Base-by-base conservation (phyloP, 106 monocot species). In the Dendrobium huoshanense region DNA sequence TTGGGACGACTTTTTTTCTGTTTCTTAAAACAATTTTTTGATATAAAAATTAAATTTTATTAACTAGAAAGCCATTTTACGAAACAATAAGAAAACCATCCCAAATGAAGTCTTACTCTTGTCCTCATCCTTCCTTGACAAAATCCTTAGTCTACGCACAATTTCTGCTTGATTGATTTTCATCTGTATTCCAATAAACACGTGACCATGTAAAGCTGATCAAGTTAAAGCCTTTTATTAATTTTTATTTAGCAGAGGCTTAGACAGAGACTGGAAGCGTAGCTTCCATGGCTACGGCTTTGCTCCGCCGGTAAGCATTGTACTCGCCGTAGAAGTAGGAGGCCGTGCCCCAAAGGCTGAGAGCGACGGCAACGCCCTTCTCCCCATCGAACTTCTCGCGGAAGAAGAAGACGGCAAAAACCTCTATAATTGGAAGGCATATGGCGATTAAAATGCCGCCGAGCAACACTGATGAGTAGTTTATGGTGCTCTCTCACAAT, bases 301-400 rank as follows among this genome's bases (percentile, higher is more conserved):
- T 74, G 42, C 42, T 43, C 5, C 16, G 40, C 27, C 15, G 41
- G 27, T 74, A 42, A 7, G 25, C 41, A 20, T 61, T 83, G 25
- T 77, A 73, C 83, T 91, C 91, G 3, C 91, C 91, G 20, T 91
- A 88, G 73, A 85, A 83, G 29, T 91, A 91, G 0, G 91, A 91
- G 45, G 77, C 77, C 11, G 87, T 85, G 15, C 91, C 91, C 88
- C 91, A 91, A 0, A 91, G 40, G 2, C 87, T 83, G 55, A 91
- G 87, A 0, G 55, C 77, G 13, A 77, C 47, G 48, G 47, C 48
- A 51, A 77, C 77, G 27, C 77, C 77, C 13, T 77, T 77, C 51
- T 77, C 77, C 18, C 77, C 54, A 17, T 47, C 54, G 54, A 77
- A 77, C 11, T 77, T 48, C 77, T 77, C 77, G 13, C 58, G 31